These are phyloP conservation scores for Nicotiana noctiflora DNA, from an alignment of 257 asterid species.

Conservation along the genomic window DNA sequence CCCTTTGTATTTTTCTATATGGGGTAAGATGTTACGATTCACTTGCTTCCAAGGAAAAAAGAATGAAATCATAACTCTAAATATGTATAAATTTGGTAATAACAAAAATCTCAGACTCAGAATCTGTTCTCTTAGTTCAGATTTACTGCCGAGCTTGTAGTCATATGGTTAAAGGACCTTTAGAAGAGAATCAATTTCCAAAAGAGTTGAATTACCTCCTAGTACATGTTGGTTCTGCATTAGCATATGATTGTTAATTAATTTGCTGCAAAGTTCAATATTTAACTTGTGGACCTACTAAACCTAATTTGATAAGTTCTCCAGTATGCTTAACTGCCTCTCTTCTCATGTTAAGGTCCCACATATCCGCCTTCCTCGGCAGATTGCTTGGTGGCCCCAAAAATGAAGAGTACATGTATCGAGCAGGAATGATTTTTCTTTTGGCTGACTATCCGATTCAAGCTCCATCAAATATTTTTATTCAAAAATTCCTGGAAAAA, in stretches of 20 bases:
- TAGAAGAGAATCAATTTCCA: background rate
- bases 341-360: background rate
- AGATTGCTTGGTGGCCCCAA: background rate
- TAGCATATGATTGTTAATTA: background rate
- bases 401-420: background rate
- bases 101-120: background rate
- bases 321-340: background rate
- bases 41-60: background rate
- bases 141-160: background rate
- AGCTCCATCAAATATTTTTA: background rate
- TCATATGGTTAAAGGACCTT: background rate
- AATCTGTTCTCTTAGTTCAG: background rate
- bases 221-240: conserved; percentile 1
- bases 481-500: background rate
- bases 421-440: background rate
- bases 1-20: conserved; percentile 64
- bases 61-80: background rate
- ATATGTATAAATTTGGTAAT: background rate
- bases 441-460: background rate
- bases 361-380: background rate
- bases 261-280: background rate
- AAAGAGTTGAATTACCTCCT: background rate
- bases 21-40: conserved; percentile 57
- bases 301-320: conserved; percentile 1
- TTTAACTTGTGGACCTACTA: background rate